Percentiles rank a stretch among this genome's conserved stretches.
phyloP scores from a whole-genome alignment of 176 grass and related monocot species.

The Pharus latifolius region DNA sequence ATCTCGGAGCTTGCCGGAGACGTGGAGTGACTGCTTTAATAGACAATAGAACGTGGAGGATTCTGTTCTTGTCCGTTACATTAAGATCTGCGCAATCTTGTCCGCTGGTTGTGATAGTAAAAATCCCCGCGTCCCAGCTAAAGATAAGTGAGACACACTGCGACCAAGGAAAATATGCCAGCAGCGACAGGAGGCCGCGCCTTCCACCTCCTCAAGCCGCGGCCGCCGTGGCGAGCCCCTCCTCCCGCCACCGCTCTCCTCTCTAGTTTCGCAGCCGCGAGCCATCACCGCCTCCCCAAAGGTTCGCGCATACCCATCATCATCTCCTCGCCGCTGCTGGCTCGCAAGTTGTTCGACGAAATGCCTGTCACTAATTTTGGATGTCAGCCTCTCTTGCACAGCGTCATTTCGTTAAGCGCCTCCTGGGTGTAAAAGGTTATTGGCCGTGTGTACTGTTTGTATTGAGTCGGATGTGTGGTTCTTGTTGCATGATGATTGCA shows the following conservation, averaged over 20 bases:
- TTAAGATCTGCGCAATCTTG: too few relatives aligned
- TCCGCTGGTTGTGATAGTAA: too few relatives aligned
- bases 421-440: too few relatives aligned
- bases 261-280: not conserved
- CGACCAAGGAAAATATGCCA: not conserved
- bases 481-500: not conserved
- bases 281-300: not conserved
- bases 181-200: slow-evolving; percentile 21
- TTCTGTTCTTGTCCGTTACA: too few relatives aligned
- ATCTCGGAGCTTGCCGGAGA: not conserved
- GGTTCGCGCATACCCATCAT: not conserved
- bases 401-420: too few relatives aligned
- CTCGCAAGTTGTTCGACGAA: not conserved
- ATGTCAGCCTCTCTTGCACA: too few relatives aligned
- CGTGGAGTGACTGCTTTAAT: too few relatives aligned
- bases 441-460: not conserved
- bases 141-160: too few relatives aligned
- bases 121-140: too few relatives aligned
- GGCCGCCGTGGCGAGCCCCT: not conserved
- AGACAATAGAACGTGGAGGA: too few relatives aligned
- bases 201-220: slow-evolving; percentile 16
- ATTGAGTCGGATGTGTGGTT: not conserved
- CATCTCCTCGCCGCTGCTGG: not conserved
- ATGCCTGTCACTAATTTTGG: not conserved
- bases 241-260: not conserved